phyloP scores from a whole-genome alignment of 2,329 filamentous ascomycete genomes.

The Colletotrichum spinosum region DNA sequence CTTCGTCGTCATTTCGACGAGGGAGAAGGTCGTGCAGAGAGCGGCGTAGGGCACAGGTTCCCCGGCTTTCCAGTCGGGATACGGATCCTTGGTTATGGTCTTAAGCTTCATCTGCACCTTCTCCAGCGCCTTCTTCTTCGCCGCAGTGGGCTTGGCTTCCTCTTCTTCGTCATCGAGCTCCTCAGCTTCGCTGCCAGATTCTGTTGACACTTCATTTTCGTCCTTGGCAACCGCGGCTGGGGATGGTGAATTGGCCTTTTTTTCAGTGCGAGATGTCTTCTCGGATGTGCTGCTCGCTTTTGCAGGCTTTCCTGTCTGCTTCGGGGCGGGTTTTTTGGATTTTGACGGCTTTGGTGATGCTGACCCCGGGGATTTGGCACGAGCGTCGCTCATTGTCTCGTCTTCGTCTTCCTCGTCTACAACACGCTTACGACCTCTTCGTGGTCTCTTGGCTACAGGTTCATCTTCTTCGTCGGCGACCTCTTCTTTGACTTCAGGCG shows the following conservation, averaged over 20 bases:
- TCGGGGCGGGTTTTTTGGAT: conserved; percentile 5
- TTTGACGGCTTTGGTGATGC: conserved; percentile 28
- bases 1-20: conserved; percentile 95
- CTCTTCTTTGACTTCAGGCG: conserved; percentile 42
- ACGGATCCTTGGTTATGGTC: conserved; percentile 78
- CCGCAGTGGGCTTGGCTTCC: conserved; percentile 76
- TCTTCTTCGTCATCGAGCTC: conserved; percentile 63
- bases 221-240: conserved; percentile 43
- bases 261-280: not conserved
- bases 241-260: conserved; percentile 17
- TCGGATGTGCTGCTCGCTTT: conserved; percentile 42
- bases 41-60: conserved; percentile 94
- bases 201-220: conserved; percentile 43
- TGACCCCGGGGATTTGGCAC: conserved; percentile 39
- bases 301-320: conserved; percentile 31
- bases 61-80: conserved; percentile 93
- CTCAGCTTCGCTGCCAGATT: conserved; percentile 61
- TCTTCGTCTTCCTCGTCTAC: conserved; percentile 63
- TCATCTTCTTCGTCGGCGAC: conserved; percentile 65
- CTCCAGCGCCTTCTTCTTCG: conserved; percentile 77
- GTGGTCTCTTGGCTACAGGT: conserved; percentile 69
- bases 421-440: conserved; percentile 59
- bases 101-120: conserved; percentile 83
- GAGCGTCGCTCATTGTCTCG: conserved; percentile 51
- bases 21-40: conserved; percentile 92